Percentiles rank a stretch among this genome's conserved stretches.
Conservation (phyloP, 2,329 filamentous ascomycete species). For the Xylariaceae sp. region DNA sequence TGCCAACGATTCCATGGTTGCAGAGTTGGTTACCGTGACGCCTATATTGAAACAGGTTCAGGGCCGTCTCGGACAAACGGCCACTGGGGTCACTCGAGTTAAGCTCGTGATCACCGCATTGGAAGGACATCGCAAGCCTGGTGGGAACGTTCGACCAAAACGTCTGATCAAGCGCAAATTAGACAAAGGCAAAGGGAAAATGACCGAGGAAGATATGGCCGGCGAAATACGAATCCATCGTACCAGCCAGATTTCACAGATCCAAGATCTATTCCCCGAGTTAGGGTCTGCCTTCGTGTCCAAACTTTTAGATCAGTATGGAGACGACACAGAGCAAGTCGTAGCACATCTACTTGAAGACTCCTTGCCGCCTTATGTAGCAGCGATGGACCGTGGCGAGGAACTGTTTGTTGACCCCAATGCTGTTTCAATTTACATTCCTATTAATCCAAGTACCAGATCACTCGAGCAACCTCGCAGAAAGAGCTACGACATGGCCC, state of each 20-base stretch:
- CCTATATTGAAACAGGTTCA: slow-evolving; percentile 65
- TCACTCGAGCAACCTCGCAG: slow-evolving; percentile 27
- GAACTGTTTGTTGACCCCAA: slow-evolving; percentile 46
- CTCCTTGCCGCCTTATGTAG: slow-evolving; percentile 66
- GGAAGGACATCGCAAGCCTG: slow-evolving; percentile 55
- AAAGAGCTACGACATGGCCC: slow-evolving; percentile 45
- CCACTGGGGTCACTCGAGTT: slow-evolving; percentile 50
- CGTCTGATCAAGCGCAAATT: slow-evolving; percentile 50
- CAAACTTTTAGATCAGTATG: slow-evolving; percentile 74
- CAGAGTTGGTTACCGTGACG: slow-evolving; percentile 76
- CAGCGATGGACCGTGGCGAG: slow-evolving; percentile 59
- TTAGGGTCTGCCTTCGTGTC: slow-evolving; percentile 79
- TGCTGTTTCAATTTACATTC: not conserved
- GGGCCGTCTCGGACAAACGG: slow-evolving; percentile 47
- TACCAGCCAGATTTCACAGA: slow-evolving; percentile 79
- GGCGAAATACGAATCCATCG: slow-evolving; percentile 68
- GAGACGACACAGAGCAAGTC: slow-evolving; percentile 71
- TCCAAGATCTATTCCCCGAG: slow-evolving; percentile 92
- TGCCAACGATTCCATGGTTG: slow-evolving; percentile 68
- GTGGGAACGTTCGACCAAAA: slow-evolving; percentile 48
- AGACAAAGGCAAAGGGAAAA: slow-evolving; percentile 62
- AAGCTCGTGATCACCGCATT: slow-evolving; percentile 59
- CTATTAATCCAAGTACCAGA: slow-evolving; percentile 15
- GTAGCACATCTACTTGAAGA: slow-evolving; percentile 79
- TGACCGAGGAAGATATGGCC: slow-evolving; percentile 35